A percentile compares a stretch with the other conserved stretches of the same genome.
Conservation (phyloP, 768 basidiomycete genomes). For the Tylopilus felleus region DNA sequence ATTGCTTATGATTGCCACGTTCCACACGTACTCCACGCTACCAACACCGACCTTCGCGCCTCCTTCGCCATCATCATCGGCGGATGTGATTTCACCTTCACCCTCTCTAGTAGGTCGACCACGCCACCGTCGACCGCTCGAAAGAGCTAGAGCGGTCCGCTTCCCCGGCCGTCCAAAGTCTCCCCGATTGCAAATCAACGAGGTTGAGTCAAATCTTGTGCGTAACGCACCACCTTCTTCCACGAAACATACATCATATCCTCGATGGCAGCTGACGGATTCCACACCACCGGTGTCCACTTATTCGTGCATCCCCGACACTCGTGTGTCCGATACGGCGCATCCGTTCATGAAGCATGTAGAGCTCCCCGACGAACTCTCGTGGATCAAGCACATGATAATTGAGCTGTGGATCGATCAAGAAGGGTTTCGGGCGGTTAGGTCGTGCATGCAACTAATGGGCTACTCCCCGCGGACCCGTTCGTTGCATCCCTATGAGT, state of each 20-base stretch:
- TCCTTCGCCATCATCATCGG: conserved; percentile 30
- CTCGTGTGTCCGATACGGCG: conserved; percentile 1
- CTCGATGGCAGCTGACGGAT: conserved; percentile 16
- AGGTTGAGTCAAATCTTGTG: conserved; percentile 10
- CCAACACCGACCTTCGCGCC: conserved; percentile 26
- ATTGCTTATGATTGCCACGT: conserved; percentile 12
- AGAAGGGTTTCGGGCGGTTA: conserved; percentile 70
- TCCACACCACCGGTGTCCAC: conserved; percentile 3
- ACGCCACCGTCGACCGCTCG: conserved; percentile 30
- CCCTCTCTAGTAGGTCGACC: conserved; percentile 19
- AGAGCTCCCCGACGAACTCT: conserved; percentile 37
- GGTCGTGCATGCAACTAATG: conserved; percentile 56
- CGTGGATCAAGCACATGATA: conserved; percentile 51
- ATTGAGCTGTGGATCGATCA: conserved; percentile 78
- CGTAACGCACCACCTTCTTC: background rate
- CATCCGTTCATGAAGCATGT: conserved; percentile 12
- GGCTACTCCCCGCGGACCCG: conserved; percentile 42
- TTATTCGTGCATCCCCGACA: conserved; percentile 4
- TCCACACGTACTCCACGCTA: conserved; percentile 27
- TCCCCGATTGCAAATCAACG: conserved; percentile 19
- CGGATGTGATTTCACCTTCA: conserved; percentile 21
- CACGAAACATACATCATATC: background rate
- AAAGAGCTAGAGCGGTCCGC: conserved; percentile 33
- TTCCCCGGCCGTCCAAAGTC: conserved; percentile 26
- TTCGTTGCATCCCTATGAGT: conserved; percentile 26